These are phyloP conservation scores for Phoma sp. DNA, from an alignment of 2,329 filamentous ascomycete species.

Conservation along the genomic window DNA sequence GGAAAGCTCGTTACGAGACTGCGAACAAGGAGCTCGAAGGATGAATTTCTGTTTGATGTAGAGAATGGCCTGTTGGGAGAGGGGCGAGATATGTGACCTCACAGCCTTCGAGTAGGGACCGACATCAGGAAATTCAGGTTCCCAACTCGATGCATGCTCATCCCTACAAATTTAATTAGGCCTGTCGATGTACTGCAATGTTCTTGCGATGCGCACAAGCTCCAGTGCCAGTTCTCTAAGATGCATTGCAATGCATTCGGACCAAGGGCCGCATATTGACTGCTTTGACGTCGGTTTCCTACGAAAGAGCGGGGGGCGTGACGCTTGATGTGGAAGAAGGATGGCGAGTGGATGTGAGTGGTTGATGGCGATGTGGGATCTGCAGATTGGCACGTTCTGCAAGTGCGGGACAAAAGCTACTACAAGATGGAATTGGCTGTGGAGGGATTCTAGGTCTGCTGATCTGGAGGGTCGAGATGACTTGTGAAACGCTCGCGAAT, in stretches of 20 bases:
- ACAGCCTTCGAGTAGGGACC: background rate
- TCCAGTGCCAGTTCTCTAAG: background rate
- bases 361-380: constrained; percentile 17
- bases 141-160: background rate
- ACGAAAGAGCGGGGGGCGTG: constrained; percentile 16
- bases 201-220: background rate
- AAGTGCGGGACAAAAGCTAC: constrained; percentile 11
- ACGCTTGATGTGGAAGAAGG: constrained; percentile 6
- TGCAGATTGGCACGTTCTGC: constrained; percentile 23
- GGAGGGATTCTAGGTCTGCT: constrained; percentile 11
- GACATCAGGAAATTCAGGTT: background rate
- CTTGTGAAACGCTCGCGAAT: background rate
- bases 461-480: constrained; percentile 7
- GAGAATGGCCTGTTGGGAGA: background rate
- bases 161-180: background rate
- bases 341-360: constrained; percentile 3
- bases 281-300: constrained; percentile 20
- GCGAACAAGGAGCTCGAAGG: background rate
- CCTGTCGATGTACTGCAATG: background rate
- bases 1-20: background rate
- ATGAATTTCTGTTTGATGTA: background rate
- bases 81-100: background rate
- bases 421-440: constrained; percentile 4
- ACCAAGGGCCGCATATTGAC: constrained; percentile 5
- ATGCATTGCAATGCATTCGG: constrained; percentile 14